Evolutionary conservation across 768 basidiomycete genomes (phyloP), one percentile per base, ranked within the genome.

Genomic region (Kwoniella dendrophila): DNA sequence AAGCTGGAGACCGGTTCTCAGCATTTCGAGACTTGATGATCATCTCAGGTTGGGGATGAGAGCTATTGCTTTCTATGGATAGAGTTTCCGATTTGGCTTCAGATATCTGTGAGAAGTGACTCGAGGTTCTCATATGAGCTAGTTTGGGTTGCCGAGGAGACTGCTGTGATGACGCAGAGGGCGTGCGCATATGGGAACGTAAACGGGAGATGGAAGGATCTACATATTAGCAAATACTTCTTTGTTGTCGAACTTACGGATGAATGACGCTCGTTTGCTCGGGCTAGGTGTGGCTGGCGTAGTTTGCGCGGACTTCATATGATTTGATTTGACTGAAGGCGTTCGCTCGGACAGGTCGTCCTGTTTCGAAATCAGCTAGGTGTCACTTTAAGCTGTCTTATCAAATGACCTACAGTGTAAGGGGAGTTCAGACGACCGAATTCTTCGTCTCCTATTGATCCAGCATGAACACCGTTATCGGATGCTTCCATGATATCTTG

Each of bases 141-240:
- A 62, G 55, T n/a, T 59, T 68, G 14, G 56, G 62, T 18, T 45
- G 64, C 38, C 47, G 66, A 4, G 44, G 36, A 34, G 66, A 62
- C 29, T 68, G 62, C 8, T 66, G 47, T 5, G 68, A 69, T 12
- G 74, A 72, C 0, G 70, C 56, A 8, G 75, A 76, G 0, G 67
- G 22, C 27, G 76, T 55, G 5, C 76, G 74, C 27, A 69, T 63
- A 56, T 78, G 76, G 14, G 79, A 79, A 34, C 79, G 63, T n/a
- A 80, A 61, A 3, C 79, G 67, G 16, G 79, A 80, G 16, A 80
- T 68, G 22, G 73, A 70, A 5, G 64, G 70, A 18, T 65, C 53
- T 30, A 27, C 5, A 47, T 18, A 30, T 45, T n/a, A 22, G 16
- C 16, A 36, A 18, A 22, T 24, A 11, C 8, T 10, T n/a, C 11